Conservation (phyloP, 352 stramenopile species). For the Nothophytophthora sp. region DNA sequence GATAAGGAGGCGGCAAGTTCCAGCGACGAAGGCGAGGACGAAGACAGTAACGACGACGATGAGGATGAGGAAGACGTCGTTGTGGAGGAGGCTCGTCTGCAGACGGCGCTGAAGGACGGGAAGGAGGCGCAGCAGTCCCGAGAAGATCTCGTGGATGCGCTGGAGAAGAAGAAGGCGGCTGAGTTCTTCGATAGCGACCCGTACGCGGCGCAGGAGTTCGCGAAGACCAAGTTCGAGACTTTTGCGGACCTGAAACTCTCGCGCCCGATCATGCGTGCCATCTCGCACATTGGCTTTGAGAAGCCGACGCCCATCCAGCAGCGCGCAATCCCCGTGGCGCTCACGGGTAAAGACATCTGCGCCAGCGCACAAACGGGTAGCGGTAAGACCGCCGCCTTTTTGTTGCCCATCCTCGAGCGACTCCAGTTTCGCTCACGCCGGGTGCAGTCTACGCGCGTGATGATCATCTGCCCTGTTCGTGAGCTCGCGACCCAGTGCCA, state of each 20-base stretch:
- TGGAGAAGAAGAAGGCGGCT: conserved; percentile 81
- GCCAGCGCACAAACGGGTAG: conserved; percentile 96
- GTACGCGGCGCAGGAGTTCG: conserved; percentile 75
- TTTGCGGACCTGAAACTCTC: conserved; percentile 98
- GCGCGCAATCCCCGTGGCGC: conserved; percentile 92
- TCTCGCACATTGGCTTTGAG: conserved; percentile 97
- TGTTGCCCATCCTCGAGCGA: conserved; percentile 97
- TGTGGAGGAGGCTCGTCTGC: conserved; percentile 74
- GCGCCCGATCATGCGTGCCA: conserved; percentile 95
- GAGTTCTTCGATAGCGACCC: conserved; percentile 85
- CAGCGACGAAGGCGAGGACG: conserved; percentile 4
- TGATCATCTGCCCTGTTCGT: conserved; percentile 98
- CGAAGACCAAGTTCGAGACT: conserved; percentile 86
- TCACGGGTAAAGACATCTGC: conserved; percentile 98
- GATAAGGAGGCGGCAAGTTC: too few species aligned
- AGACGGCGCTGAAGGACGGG: conserved; percentile 60
- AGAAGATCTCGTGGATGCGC: conserved; percentile 62
- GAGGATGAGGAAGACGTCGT: conserved; percentile 66
- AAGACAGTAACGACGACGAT: conserved; percentile 31
- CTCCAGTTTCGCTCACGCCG: conserved; percentile 93
- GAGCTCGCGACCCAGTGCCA: conserved; percentile 97
- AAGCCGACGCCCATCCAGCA: conserved; percentile 96
- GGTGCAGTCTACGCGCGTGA: conserved; percentile 90
- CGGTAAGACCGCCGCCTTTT: conserved; percentile 99
- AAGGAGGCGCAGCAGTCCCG: conserved; percentile 52